phyloP scores from a whole-genome alignment of 2,329 filamentous ascomycete genomes.

The Phyllosticta ampelicida region DNA sequence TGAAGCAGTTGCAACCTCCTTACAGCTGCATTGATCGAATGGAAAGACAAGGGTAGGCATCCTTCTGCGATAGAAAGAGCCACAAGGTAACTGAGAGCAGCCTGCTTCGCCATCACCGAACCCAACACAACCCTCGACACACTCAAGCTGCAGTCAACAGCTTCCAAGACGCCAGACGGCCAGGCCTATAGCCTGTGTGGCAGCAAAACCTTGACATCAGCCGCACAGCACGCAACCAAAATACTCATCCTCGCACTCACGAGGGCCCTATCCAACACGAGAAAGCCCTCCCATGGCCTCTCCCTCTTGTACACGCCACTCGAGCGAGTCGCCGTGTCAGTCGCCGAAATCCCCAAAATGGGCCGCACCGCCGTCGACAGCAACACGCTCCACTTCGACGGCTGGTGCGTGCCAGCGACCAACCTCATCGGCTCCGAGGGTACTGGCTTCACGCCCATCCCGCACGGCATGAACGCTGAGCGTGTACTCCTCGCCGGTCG shows the following conservation, averaged over 20 bases:
- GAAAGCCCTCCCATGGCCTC: conserved; percentile 60
- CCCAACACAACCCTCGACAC: conserved; percentile 74
- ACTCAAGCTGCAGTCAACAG: conserved; percentile 55
- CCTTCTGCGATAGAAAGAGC: conserved; percentile 48
- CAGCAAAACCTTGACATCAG: conserved; percentile 86
- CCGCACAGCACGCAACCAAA: conserved; percentile 67
- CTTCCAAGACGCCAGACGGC: conserved; percentile 41
- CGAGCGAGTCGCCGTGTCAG: conserved; percentile 50
- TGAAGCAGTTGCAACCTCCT: conserved; percentile 2
- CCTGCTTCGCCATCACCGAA: conserved; percentile 75
- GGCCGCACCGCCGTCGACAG: conserved; percentile 72
- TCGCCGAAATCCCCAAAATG: conserved; percentile 74
- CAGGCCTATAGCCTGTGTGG: conserved; percentile 57
- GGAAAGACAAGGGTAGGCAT: conserved; percentile 31
- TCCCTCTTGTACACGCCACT: conserved; percentile 75
- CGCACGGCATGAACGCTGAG: conserved; percentile 42
- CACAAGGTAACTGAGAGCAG: conserved; percentile 50
- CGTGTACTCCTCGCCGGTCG: conserved; percentile 51
- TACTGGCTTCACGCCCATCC: conserved; percentile 62
- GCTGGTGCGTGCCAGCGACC: conserved; percentile 54
- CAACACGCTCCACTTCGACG: conserved; percentile 81
- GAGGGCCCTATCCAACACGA: conserved; percentile 54
- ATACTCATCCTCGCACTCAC: conserved; percentile 78
- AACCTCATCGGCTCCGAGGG: conserved; percentile 61
- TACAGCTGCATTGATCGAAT: conserved; percentile 23